Conservation (phyloP, 2,329 filamentous ascomycete genomes). For the Trichoderma gracile region DNA sequence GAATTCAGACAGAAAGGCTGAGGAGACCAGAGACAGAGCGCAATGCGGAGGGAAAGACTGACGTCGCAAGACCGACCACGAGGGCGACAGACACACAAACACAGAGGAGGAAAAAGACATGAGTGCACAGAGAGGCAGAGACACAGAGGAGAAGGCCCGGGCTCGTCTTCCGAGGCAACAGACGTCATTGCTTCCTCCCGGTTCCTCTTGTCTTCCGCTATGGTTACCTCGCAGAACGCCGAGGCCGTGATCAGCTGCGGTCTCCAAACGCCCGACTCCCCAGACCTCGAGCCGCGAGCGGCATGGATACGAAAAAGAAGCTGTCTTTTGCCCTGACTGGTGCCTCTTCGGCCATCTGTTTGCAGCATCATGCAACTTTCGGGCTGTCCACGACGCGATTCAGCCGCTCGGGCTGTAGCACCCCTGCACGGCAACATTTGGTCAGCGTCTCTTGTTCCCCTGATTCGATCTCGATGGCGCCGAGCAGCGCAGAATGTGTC, state of each 20-base stretch:
- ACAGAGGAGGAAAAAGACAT: background rate
- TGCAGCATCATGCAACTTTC: constrained; percentile 8
- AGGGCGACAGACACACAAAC: background rate
- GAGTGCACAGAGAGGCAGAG: background rate
- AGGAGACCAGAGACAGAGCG: background rate
- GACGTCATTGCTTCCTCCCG: background rate
- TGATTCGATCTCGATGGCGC: background rate
- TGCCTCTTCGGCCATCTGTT: constrained; percentile 4
- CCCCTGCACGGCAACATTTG: background rate
- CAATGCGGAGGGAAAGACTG: background rate
- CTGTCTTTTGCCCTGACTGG: background rate
- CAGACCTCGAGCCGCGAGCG: background rate
- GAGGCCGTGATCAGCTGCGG: constrained; percentile 4
- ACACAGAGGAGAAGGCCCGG: background rate
- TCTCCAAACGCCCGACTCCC: background rate
- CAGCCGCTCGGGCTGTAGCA: constrained; percentile 4
- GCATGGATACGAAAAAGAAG: constrained; percentile 16
- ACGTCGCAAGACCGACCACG: background rate
- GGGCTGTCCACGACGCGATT: constrained; percentile 13
- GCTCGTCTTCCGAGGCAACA: background rate
- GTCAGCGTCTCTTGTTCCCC: background rate
- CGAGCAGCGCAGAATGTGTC: background rate
- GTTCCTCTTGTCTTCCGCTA: background rate
- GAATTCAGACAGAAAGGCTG: background rate
- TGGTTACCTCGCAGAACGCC: background rate